A percentile compares a stretch with the other conserved stretches of the same genome.
phyloP scores from a whole-genome alignment of 2,329 filamentous ascomycete species.

The Fulvia fulva region DNA sequence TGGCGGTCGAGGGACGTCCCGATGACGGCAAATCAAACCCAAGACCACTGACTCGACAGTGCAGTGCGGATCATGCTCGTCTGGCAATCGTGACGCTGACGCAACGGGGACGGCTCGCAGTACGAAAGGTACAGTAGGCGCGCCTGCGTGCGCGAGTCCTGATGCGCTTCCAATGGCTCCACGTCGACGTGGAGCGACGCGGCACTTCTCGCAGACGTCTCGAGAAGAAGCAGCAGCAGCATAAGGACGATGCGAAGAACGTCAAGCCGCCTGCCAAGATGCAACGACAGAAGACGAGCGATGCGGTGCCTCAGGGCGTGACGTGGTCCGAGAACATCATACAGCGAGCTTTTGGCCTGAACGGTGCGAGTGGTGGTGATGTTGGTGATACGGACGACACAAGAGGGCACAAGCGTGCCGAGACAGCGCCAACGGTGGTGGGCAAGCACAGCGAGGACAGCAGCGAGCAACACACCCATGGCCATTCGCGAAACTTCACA shows the following conservation, averaged over 20 bases:
- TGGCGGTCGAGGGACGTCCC: not conserved
- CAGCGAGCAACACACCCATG: conserved; percentile 23
- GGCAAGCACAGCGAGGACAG: conserved; percentile 18
- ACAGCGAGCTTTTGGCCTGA: conserved; percentile 1
- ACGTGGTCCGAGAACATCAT: not conserved
- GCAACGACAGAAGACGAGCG: conserved; percentile 1
- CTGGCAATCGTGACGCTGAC: conserved; percentile 13
- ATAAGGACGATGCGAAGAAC: not conserved
- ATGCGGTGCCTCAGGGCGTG: not conserved
- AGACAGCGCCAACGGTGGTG: conserved; percentile 14
- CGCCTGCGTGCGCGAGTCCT: conserved; percentile 6
- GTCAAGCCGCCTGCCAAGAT: not conserved
- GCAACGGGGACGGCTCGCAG: conserved; percentile 10
- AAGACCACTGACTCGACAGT: conserved; percentile 19
- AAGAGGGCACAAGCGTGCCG: conserved; percentile 17
- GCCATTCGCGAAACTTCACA: conserved; percentile 39
- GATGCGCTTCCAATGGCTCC: conserved; percentile 22
- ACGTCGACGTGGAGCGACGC: conserved; percentile 23
- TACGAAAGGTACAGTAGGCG: conserved; percentile 6
- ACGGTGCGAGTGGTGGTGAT: not conserved
- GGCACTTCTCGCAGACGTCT: conserved; percentile 21
- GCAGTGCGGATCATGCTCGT: conserved; percentile 13
- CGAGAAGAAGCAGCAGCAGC: not conserved
- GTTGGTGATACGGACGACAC: not conserved
- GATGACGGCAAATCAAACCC: conserved; percentile 15